Conservation (phyloP, 1,284 basidiomycete species). For the Serendipita sp. region DNA sequence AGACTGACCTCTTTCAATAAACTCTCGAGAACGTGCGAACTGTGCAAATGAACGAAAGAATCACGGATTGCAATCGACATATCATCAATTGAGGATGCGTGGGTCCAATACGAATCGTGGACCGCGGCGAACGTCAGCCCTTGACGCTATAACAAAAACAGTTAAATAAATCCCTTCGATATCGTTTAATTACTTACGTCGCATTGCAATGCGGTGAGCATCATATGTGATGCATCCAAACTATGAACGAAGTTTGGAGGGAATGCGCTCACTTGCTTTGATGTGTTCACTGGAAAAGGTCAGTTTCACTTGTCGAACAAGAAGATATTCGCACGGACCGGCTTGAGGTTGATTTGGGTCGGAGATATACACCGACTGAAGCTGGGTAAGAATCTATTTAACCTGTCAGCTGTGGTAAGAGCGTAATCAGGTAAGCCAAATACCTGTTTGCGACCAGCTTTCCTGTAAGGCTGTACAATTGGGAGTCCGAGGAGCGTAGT, state of each 20-base stretch:
- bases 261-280: constrained; percentile 91
- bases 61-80: constrained; percentile 88
- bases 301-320: constrained; percentile 5
- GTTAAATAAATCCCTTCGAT: background rate
- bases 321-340: constrained; percentile 24
- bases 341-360: constrained; percentile 72
- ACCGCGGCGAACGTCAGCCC: constrained; percentile 84
- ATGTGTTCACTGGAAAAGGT: constrained; percentile 47
- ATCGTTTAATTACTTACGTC: constrained; percentile 33
- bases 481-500: constrained; percentile 89
- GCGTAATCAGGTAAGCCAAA: background rate
- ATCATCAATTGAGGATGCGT: constrained; percentile 74
- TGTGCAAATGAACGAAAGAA: constrained; percentile 87
- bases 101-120: constrained; percentile 99
- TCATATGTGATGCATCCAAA: constrained; percentile 97
- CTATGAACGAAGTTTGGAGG: constrained; percentile 98
- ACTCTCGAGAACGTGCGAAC: constrained; percentile 62
- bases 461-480: constrained; percentile 93
- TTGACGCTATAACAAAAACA: constrained; percentile 32
- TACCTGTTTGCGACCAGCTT: constrained; percentile 60
- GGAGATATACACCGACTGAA: constrained; percentile 88
- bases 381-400: constrained; percentile 50
- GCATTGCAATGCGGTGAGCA: constrained; percentile 90
- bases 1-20: constrained; percentile 42
- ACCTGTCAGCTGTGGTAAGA: background rate